A percentile compares a stretch with the other conserved stretches of the same genome.
Conservation (phyloP, 1,284 basidiomycete species). For the Heterobasidion occidentale region DNA sequence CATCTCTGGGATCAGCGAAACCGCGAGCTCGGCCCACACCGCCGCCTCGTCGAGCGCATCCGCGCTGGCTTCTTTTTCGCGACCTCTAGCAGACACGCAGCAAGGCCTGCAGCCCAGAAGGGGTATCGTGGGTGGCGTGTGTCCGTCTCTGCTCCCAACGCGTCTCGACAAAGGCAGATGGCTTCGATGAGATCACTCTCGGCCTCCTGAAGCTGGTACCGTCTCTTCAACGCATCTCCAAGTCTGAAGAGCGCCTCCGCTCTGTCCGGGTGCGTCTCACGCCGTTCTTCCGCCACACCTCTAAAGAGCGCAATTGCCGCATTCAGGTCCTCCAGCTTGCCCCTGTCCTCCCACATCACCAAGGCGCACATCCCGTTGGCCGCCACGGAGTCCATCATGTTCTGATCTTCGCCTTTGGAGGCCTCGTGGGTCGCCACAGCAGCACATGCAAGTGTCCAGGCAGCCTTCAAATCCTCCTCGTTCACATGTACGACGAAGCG, state of each 20-base stretch:
- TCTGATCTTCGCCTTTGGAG: too few relatives aligned
- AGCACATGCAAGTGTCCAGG: too few relatives aligned
- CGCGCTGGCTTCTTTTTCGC: neutral
- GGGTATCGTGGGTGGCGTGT: neutral
- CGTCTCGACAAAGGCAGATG: neutral
- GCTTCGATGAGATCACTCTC: neutral
- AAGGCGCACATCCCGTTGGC: too few relatives aligned
- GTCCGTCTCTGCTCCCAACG: neutral
- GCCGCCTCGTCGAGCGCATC: neutral
- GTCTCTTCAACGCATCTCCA: neutral
- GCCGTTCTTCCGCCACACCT: neutral
- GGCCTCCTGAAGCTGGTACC: neutral
- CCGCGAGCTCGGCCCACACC: neutral
- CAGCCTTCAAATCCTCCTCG: too few relatives aligned
- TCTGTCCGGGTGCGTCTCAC: neutral
- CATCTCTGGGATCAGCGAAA: neutral
- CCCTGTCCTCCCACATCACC: too few relatives aligned
- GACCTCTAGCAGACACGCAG: neutral
- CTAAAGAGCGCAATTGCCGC: neutral
- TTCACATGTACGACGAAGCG: too few relatives aligned
- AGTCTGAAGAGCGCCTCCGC: neutral
- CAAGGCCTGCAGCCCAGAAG: neutral
- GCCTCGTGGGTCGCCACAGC: too few relatives aligned
- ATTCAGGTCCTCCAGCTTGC: too few relatives aligned
- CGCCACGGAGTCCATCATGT: too few relatives aligned